Conservation (phyloP, 2,329 filamentous ascomycete genomes). For the Botrytis cinerea region DNA sequence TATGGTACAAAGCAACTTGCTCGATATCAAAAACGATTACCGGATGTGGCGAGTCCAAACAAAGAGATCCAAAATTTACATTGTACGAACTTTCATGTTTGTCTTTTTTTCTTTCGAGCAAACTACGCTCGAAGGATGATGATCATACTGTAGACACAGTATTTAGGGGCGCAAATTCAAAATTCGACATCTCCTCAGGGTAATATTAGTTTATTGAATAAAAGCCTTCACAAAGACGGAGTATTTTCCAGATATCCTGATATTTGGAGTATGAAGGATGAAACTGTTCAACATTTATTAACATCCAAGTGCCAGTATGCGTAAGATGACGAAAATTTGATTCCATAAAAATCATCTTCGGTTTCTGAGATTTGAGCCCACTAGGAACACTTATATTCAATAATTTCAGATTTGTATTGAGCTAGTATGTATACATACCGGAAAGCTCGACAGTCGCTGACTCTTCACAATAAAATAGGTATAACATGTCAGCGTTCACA, state of each 20-base stretch:
- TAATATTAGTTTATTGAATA: too few species aligned
- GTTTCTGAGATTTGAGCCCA: neutral
- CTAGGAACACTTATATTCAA: neutral
- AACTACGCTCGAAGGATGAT: neutral
- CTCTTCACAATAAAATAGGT: neutral
- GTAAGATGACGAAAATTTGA: neutral
- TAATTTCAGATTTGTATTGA: neutral
- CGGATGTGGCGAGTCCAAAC: neutral
- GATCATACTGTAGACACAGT: neutral
- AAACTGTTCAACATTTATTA: neutral
- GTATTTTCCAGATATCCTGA: neutral
- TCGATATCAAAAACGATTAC: neutral
- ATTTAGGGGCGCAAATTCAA: neutral
- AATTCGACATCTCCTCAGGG: neutral
- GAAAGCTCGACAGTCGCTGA: neutral
- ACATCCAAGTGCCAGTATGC: neutral
- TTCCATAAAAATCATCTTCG: neutral
- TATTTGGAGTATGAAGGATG: too few species aligned
- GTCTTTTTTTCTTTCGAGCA: neutral
- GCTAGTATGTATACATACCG: neutral
- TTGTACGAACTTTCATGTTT: neutral
- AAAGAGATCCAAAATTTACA: neutral
- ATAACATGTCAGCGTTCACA: neutral
- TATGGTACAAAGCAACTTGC: slow-evolving; percentile 1
- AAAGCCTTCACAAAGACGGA: fast-evolving